Conservation (phyloP, 106 monocot genomes). For the Posidonia australis region DNA sequence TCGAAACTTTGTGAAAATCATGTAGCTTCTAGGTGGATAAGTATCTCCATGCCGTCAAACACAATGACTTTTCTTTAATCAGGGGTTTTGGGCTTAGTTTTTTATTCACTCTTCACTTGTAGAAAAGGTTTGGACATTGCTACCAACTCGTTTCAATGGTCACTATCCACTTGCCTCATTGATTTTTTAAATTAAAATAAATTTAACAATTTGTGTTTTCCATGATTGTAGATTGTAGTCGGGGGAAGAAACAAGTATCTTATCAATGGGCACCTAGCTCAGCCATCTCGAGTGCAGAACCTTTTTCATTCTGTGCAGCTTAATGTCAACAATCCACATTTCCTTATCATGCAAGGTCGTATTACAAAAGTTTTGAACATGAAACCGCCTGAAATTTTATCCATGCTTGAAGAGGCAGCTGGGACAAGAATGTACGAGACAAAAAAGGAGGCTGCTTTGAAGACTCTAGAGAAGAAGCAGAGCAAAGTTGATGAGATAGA, state of each 20-base stretch:
- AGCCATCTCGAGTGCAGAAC: constrained; percentile 86
- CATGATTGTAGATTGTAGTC: constrained; percentile 54
- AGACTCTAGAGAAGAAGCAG: constrained; percentile 93
- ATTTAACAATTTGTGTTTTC: background rate
- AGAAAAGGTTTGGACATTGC: too few species aligned
- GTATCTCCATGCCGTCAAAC: too few species aligned
- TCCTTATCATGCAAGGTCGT: constrained; percentile 98
- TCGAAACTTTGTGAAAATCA: too few species aligned
- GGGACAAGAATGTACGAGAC: constrained; percentile 98
- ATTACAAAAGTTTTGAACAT: constrained; percentile 96
- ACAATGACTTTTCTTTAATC: too few species aligned
- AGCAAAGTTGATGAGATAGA: constrained; percentile 94
- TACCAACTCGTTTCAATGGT: too few species aligned
- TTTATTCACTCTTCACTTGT: too few species aligned
- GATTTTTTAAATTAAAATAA: too few species aligned
- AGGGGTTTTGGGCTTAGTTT: too few species aligned
- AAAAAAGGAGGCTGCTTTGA: constrained; percentile 82
- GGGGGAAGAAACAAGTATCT: constrained; percentile 93
- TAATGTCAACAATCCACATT: constrained; percentile 97
- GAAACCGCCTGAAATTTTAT: constrained; percentile 96
- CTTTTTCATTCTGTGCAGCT: constrained; percentile 97
- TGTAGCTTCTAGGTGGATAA: too few species aligned
- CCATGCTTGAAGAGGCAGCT: constrained; percentile 98
- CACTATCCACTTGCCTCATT: too few species aligned
- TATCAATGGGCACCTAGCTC: constrained; percentile 85